Evolutionary conservation across 768 basidiomycete species (phyloP), one percentile per base, ranked within the genome.

Genomic region (Suillus clintonianus): DNA sequence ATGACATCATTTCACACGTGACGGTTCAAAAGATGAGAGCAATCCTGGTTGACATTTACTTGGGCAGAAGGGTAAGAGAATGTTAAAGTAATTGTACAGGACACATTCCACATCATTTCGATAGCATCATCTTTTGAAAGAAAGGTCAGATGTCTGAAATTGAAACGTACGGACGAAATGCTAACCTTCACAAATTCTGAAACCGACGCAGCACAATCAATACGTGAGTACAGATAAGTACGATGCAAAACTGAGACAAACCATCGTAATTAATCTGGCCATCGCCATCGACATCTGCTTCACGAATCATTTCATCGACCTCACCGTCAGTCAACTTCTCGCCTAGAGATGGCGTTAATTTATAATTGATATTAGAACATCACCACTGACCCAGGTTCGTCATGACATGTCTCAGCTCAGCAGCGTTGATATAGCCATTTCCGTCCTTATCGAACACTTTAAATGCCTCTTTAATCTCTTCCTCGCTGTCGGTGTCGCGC

Each of bases 391-490:
- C 91, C 63, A 97, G 83, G 74, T 88, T 94, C 66, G 85, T 90
- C 96, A 98, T 97, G 70, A 97, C 94, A 70, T 91, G 89, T 73
- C 89, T 84, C 76, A 97, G 78, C 82, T 98, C 96, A 2, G 88
- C 88, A 5, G 91, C 87, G 41, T 84, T 89, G 78, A 98, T 97
- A 72, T 83, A 91, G 19, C 95, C 96, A 70, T 94, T 95, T 14
- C 92, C 92, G 72, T 98, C 94, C 86, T 94, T 95, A 79, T 98
- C 96, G 71, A 97, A 97, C 61, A 95, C 94, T 78, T 91, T 92
- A 87, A 99, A 99, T 30, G 97, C 97, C 82, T 96, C 93, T 76
- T 87, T 89, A 78, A 99, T 92, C 80, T 97, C 96, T 77, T 95
- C 95, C 78, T 97, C 94, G 69, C 86, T 86, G 74, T 96, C 95